Conservation (phyloP, 208 protist genomes). For the Trichomonas tenax region DNA sequence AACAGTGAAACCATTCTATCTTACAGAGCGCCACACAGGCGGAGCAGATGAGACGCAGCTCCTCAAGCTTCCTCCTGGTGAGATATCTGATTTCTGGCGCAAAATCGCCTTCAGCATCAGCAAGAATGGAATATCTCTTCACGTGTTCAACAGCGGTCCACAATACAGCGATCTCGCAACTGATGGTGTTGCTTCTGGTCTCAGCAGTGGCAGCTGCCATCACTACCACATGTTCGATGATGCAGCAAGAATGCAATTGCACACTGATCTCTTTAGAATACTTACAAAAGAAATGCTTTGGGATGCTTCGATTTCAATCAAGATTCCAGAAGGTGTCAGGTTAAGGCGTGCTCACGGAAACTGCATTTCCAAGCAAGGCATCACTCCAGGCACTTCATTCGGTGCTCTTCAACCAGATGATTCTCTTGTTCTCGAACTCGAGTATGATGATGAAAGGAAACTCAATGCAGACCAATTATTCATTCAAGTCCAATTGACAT, state of each 20-base stretch:
- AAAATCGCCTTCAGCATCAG: not conserved
- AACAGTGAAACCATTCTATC: not conserved
- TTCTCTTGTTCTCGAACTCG: too few species aligned
- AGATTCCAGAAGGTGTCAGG: too few species aligned
- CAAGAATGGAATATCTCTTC: not conserved
- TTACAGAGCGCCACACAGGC: not conserved
- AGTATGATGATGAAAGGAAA: too few species aligned
- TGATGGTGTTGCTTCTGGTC: not conserved
- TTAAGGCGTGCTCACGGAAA: too few species aligned
- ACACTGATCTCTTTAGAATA: not conserved
- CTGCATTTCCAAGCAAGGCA: too few species aligned
- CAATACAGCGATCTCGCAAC: not conserved
- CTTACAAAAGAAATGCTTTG: not conserved
- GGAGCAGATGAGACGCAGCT: not conserved
- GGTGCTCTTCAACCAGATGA: too few species aligned
- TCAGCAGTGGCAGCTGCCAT: not conserved
- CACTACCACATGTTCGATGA: not conserved
- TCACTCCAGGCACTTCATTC: too few species aligned
- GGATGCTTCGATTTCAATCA: not conserved
- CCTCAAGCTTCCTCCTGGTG: not conserved
- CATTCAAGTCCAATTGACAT: too few species aligned
- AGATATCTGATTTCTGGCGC: not conserved
- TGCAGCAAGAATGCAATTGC: not conserved
- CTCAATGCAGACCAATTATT: too few species aligned
- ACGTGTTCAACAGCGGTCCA: not conserved